phyloP scores from a whole-genome alignment of 225 moss, liverwort and hornwort genomes.

The Marchantia paleacea region DNA sequence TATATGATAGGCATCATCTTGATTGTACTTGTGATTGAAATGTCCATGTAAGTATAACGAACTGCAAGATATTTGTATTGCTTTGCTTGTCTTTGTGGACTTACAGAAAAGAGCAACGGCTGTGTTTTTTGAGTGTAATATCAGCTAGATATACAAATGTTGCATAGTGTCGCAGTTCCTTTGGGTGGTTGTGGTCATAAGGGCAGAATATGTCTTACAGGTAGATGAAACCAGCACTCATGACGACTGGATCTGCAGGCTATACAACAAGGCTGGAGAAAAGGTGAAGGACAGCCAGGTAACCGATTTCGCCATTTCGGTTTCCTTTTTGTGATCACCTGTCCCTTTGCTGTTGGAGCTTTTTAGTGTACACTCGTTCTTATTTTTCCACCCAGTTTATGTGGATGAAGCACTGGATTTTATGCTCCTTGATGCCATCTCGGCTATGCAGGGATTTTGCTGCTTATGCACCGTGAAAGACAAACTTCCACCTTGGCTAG shows the following conservation, averaged over 20 bases:
- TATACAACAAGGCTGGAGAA: constrained; percentile 25
- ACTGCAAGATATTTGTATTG: not conserved
- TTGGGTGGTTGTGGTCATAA: constrained; percentile 27
- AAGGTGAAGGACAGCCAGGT: constrained; percentile 33
- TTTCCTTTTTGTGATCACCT: not conserved
- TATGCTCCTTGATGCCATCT: not conserved
- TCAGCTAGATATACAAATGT: not conserved
- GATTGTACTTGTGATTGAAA: not conserved
- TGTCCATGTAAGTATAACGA: not conserved
- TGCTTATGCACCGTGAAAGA: constrained; percentile 15
- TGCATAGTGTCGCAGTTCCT: not conserved
- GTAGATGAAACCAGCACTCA: constrained; percentile 35
- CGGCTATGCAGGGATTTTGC: constrained; percentile 28
- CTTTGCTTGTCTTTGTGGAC: not conserved
- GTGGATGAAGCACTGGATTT: not conserved
- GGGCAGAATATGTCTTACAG: constrained; percentile 30
- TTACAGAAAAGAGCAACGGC: not conserved
- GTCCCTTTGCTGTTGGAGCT: not conserved
- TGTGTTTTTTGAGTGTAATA: not conserved
- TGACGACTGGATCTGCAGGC: constrained; percentile 44
- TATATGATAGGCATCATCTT: not conserved
- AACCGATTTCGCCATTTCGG: not conserved
- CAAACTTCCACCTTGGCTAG: not conserved
- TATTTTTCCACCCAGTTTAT: not conserved
- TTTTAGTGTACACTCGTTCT: not conserved